Evolutionary conservation across 331 rosid species (phyloP), one percentile per base, ranked within the genome.

Genomic region (Quercus tomentella): DNA sequence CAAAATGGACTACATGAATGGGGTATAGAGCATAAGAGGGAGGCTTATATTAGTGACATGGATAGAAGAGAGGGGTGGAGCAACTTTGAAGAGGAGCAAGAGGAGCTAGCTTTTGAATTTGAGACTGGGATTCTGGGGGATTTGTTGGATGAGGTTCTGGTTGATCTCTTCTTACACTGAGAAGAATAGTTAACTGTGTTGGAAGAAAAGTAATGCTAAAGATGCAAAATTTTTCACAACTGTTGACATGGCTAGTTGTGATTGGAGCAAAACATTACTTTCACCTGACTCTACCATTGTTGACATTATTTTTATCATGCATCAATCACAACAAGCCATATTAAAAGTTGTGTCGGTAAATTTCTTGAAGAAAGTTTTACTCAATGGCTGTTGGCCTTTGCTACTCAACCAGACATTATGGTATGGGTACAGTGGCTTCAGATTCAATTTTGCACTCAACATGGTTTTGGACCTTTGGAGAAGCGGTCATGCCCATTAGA

Each of bases 11-110:
- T 74, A 82, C 22, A 77, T 78, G 75, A 43, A 33, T 79, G 80
- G 83, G 89, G 84, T 15, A 20, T 68, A 60, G 86, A 77, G 54
- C 77, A 37, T 82, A 80, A 80, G 73, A 89, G 76, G 57, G 90
- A 86, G 70, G 87, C 68, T 54, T 86, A 35, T 73, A 75, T 91
- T 70, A 86, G 86, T 26, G 90, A 88, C 5, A 86, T 91, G 91
- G 81, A 89, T 54, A 85, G 43, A 41, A 80, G 80, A 57, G 75
- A 58, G 72, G 49, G 56, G 43, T 88, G 93, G 97, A 82, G 69
- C 33, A 79, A 69, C 60, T 85, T 86, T 80, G 82, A 80, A 33
- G 82, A 82, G 72, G 97, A 86, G 75, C 70, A 83, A 82, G 79
- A 89, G 66, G 90, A 89, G 54, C 58, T 86, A 67, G 90, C 77